phyloP scores from a whole-genome alignment of 2,329 filamentous ascomycete species.

The Orbilia brochopaga region DNA sequence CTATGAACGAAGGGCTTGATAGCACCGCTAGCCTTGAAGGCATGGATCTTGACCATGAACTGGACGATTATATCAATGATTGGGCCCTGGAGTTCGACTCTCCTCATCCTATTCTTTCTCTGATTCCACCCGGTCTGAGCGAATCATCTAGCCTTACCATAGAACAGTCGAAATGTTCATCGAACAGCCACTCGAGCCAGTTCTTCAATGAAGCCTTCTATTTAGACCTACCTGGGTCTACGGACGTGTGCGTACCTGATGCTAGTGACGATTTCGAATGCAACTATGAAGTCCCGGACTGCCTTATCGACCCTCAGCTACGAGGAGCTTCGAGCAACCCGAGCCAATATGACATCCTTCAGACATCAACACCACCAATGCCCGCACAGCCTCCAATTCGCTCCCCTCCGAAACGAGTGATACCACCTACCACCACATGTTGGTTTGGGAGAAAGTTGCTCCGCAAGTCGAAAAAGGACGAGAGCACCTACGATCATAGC shows the following conservation, averaged over 20 bases:
- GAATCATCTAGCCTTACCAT: not conserved
- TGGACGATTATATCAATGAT: constrained; percentile 41
- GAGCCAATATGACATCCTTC: not conserved
- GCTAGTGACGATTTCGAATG: not conserved
- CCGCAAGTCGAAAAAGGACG: constrained; percentile 37
- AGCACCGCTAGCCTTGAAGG: constrained; percentile 4
- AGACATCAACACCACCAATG: not conserved
- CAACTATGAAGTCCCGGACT: constrained; percentile 17
- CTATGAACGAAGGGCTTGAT: constrained; percentile 24
- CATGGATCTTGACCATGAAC: constrained; percentile 24
- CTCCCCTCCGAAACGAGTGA: not conserved
- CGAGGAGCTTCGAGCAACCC: not conserved
- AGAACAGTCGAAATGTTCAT: too few species aligned
- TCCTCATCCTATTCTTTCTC: not conserved
- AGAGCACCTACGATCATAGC: constrained; percentile 35
- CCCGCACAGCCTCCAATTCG: not conserved
- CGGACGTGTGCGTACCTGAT: not conserved
- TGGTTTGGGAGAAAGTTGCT: constrained; percentile 13
- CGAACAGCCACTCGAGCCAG: constrained; percentile 1
- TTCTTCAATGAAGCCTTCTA: constrained; percentile 41
- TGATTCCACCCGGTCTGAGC: not conserved
- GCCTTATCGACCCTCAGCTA: constrained; percentile 29
- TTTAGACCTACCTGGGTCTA: not conserved
- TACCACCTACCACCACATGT: not conserved
- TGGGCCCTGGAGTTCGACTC: constrained; percentile 7